Evolutionary conservation across 139 green algal genomes (phyloP).

Genomic region (Picochlorum sp.): DNA sequence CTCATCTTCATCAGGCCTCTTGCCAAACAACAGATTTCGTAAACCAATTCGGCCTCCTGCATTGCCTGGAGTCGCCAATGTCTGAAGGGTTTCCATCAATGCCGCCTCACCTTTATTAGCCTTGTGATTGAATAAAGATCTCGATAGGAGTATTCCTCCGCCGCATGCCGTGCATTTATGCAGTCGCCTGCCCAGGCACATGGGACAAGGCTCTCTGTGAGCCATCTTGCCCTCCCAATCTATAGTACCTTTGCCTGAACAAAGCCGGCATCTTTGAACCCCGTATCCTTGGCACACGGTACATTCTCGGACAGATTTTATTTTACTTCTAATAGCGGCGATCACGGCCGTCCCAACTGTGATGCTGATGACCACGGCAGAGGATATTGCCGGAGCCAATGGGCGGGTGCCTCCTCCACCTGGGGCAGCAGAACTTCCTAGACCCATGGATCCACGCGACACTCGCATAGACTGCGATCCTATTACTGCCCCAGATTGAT

Average conservation of each 20-base stretch:
- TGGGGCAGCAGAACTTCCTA: not conserved
- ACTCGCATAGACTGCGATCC: not conserved
- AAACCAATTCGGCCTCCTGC: not conserved
- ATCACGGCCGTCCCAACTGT: slow-evolving; percentile 15
- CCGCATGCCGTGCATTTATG: slow-evolving; percentile 24
- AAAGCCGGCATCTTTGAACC: slow-evolving; percentile 33
- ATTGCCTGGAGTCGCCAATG: not conserved
- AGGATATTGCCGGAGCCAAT: not conserved
- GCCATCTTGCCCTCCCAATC: slow-evolving; percentile 35
- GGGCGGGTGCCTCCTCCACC: not conserved
- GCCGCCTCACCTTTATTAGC: slow-evolving; percentile 3
- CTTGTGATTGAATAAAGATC: slow-evolving; percentile 22
- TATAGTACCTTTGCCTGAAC: slow-evolving; percentile 19
- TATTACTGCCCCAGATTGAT: not conserved
- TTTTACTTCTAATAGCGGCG: slow-evolving; percentile 16
- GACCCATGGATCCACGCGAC: not conserved
- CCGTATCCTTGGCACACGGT: slow-evolving; percentile 26
- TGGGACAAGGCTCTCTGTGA: slow-evolving; percentile 28
- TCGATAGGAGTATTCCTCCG: slow-evolving; percentile 11
- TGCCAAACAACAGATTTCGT: not conserved
- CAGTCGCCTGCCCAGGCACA: slow-evolving; percentile 27
- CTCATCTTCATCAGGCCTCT: not conserved
- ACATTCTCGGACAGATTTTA: slow-evolving; percentile 20
- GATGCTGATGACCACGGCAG: slow-evolving; percentile 14
- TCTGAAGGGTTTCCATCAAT: slow-evolving; percentile 10